Evolutionary conservation across 345 rosid species (phyloP).

Genomic region (Litchi chinensis): DNA sequence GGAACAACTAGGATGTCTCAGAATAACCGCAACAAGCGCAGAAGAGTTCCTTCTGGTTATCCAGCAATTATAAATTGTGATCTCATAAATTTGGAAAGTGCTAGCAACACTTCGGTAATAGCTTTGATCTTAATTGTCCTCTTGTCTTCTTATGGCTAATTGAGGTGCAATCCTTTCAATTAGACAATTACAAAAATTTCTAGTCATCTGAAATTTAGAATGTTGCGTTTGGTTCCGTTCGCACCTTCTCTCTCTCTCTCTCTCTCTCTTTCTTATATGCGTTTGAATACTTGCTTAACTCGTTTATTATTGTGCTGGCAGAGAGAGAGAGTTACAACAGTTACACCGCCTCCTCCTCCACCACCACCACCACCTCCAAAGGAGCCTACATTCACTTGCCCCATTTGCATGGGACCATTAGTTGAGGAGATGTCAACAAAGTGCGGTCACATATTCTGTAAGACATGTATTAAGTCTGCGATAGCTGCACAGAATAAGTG

Average conservation of each 20-base stretch:
- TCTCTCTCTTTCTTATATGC: neutral
- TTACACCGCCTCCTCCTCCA: conserved; percentile 21
- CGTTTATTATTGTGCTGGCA: conserved; percentile 20
- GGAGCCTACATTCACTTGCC: conserved; percentile 81
- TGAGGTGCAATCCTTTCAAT: neutral
- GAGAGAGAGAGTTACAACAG: conserved; percentile 31
- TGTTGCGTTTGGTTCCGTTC: neutral
- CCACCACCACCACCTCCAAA: conserved; percentile 54
- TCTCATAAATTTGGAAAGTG: conserved; percentile 57
- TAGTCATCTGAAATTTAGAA: neutral
- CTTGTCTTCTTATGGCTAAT: neutral
- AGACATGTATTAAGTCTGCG: conserved; percentile 65
- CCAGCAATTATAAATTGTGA: conserved; percentile 40
- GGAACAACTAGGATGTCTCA: conserved; percentile 29
- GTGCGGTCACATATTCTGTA: conserved; percentile 98
- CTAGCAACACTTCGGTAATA: conserved; percentile 41
- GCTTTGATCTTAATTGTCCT: neutral
- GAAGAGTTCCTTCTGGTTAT: conserved; percentile 36
- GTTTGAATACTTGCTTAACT: neutral
- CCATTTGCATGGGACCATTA: conserved; percentile 84
- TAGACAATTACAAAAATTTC: neutral
- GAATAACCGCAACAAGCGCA: conserved; percentile 42
- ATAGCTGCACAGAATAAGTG: conserved; percentile 64
- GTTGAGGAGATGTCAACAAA: conserved; percentile 78
- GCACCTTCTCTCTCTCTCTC: neutral